Conservation (phyloP, 371 early-diverging fungal species). For the Gilbertella persicaria region DNA sequence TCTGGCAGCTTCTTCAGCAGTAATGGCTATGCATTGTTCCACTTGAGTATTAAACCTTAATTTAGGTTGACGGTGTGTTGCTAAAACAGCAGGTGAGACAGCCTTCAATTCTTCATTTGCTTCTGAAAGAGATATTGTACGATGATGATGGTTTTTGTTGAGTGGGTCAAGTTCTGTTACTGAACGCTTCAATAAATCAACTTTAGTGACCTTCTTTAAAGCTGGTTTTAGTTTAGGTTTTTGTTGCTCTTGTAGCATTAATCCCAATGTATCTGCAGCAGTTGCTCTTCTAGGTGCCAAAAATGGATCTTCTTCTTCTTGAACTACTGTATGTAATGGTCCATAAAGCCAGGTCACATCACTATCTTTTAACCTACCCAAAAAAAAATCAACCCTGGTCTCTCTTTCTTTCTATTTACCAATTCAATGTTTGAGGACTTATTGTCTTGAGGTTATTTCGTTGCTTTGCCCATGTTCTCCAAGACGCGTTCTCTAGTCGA, state of each 20-base stretch:
- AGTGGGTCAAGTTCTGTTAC: conserved; percentile 31
- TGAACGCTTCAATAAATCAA: conserved; percentile 44
- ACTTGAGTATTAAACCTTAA: conserved; percentile 67
- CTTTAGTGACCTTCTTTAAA: conserved; percentile 37
- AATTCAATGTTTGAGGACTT: conserved; percentile 57
- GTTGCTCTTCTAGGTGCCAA: conserved; percentile 30
- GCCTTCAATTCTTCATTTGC: conserved; percentile 49
- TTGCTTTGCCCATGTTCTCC: conserved; percentile 70
- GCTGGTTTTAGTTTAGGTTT: conserved; percentile 38
- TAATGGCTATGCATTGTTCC: conserved; percentile 61
- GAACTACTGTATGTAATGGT: conserved; percentile 53
- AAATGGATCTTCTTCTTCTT: conserved; percentile 29
- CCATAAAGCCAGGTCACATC: conserved; percentile 72
- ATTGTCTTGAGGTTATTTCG: conserved; percentile 57
- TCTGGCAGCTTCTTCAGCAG: conserved; percentile 15
- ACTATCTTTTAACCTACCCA: conserved; percentile 57
- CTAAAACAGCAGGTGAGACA: conserved; percentile 46
- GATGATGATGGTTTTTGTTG: conserved; percentile 12
- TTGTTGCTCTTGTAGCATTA: conserved; percentile 19
- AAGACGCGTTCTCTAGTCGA: conserved; percentile 71
- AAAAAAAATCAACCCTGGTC: not conserved
- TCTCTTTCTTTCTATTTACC: conserved; percentile 35
- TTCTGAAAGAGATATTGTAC: conserved; percentile 43
- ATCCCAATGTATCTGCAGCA: conserved; percentile 33
- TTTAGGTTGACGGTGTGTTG: conserved; percentile 59